Evolutionary conservation across 2,329 filamentous ascomycete genomes (phyloP), one percentile per base, ranked within the genome.

Genomic region (Colletotrichum zoysiae): DNA sequence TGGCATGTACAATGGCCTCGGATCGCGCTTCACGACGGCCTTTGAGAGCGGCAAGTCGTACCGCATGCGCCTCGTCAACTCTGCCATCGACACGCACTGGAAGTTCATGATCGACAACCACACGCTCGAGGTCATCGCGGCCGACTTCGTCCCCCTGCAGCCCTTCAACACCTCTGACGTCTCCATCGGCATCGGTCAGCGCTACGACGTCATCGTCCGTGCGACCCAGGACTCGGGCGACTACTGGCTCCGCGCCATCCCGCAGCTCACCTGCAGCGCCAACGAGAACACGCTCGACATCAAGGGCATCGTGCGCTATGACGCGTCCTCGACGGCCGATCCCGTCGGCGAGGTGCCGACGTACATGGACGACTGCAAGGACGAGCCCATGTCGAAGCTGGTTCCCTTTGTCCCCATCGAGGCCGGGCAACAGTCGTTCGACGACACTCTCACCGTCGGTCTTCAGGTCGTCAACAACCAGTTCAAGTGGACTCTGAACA

Each of bases 31-130:
- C 70, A 75, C 80, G 63, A 80, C 84, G 12, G 79, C 75, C 0
- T 84, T 88, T 62, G 79, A 78, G 3, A 75, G 79, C 3, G 84
- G 84, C 8, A 82, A 81, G 46, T 83, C 81, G 3, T 86, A 87
- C 74, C 82, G 83, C 33, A 72, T 89, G 58, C 80, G 86, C 12
- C 76, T 89, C 6, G 79, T 88, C 67, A 88, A 88, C 76, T 80
- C 78, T 1, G 83, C 83, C 50, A 77, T 83, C 48, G 84, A 85
- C 56, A 82, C 79, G 1, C 79, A 81, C 73, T 84, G 83, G 77
- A 83, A 84, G 74, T 88, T 89, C 74, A 82, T 81, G 48, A 86
- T 89, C 70, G 87, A 89, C 77, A 84, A 86, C 62, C 90, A 92
- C 77, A 84, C 76, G 0, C 77, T 92, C 74, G 86, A 82, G 0